Base-by-base conservation (phyloP, 192 early-diverging fungal genomes). In the Coemansia sp. region DNA sequence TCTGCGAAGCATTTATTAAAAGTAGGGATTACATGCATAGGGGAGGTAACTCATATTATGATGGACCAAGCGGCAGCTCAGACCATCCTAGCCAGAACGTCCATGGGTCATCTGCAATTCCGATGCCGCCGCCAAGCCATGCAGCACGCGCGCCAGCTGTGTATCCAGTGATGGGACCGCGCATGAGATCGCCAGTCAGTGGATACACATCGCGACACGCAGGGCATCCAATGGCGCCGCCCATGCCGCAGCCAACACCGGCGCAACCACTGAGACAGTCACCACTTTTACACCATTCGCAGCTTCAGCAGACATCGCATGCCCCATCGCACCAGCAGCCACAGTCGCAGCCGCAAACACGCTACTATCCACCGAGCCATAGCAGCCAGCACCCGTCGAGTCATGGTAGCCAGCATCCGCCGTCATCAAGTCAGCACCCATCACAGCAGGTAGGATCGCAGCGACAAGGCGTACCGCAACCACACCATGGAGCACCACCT, bases 91-190 rank as follows among this genome's bases (percentile, higher is more conserved):
- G 62, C 1, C 50, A 60, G 8, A 54, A 64, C 25, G 22, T 26
- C 1, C 62, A 64, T 18, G 53, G 62, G 5, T 14, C 62, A 9
- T 66, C 76, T 23, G 69, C 75, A 12, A 78, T 78, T 60, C 66
- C 69, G 2, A 49, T 69, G 58, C 69, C 69, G 5, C 61, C 65
- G 38, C 54, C 57, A 0, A 50, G 52, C 30, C 76, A 69, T 22
- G 47, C 49, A 44, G 18, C 54, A 25, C 75, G 66, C 9, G 49
- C 51, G 31, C 61, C 66, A 25, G 41, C 59, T 8, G 32, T 38
- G 34, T 62, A 68, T 47, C 53, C 58, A n/a, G 27, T 16, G 3
- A 48, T 49, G 56, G 55, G 49, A 10, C 55, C 54, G n/a, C 54
- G 61, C 9, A 28, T 64, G 38, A 16, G 62, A 41, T 44, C 62